A percentile compares a stretch with the other conserved stretches of the same genome.
Evolutionary conservation across 139 green algal genomes (phyloP).

Genomic region (Ettlia oleoabundans): DNA sequence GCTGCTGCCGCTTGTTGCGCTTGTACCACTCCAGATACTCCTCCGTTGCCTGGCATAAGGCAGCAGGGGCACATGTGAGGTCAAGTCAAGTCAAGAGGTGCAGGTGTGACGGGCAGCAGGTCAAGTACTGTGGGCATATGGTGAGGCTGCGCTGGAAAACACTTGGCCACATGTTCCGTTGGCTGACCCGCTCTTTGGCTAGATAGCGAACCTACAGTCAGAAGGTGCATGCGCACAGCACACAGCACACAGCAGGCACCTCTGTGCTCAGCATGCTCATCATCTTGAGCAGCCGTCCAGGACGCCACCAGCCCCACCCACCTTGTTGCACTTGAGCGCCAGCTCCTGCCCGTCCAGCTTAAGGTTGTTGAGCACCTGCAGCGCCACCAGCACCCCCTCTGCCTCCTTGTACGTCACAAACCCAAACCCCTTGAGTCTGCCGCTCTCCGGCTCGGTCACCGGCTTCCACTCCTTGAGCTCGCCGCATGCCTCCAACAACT

Average conservation of each 20-base stretch:
- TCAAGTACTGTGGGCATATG: too few relatives aligned
- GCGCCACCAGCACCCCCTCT: slow-evolving; percentile 72
- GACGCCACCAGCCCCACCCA: slow-evolving; percentile 8
- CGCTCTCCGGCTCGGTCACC: slow-evolving; percentile 76
- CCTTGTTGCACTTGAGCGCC: slow-evolving; percentile 84
- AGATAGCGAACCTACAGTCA: background rate
- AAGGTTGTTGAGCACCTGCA: slow-evolving; percentile 74
- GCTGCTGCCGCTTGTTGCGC: slow-evolving; percentile 33
- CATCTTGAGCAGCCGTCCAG: too few relatives aligned
- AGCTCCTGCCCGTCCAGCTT: slow-evolving; percentile 86
- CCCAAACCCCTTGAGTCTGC: slow-evolving; percentile 87
- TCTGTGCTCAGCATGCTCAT: background rate
- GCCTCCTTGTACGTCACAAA: slow-evolving; percentile 90
- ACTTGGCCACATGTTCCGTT: too few relatives aligned
- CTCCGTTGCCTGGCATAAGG: slow-evolving; percentile 23
- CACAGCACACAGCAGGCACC: slow-evolving; percentile 18
- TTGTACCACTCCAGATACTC: slow-evolving; percentile 39
- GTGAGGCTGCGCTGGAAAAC: too few relatives aligned
- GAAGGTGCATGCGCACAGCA: background rate
- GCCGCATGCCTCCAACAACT: slow-evolving; percentile 87
- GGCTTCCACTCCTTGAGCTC: slow-evolving; percentile 85
- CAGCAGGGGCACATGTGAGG: background rate
- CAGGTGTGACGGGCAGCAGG: too few relatives aligned
- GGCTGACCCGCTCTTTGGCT: too few relatives aligned
- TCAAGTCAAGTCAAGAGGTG: too few relatives aligned